phyloP scores from a whole-genome alignment of 495 filamentous ascomycete species.

The Aspergillus conjunctus region DNA sequence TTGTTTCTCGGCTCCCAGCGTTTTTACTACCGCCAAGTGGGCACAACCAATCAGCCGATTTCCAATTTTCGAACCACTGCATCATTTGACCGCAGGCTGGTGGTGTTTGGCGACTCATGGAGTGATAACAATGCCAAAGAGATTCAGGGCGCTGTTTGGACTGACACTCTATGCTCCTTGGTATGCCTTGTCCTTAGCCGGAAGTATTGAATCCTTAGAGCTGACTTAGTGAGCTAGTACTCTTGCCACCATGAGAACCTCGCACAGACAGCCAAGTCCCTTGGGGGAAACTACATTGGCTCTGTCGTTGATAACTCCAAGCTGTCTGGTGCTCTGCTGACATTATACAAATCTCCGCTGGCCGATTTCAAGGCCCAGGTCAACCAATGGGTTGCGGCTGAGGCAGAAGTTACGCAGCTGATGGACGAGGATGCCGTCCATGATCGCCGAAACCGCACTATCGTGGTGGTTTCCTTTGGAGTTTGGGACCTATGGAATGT shows the following conservation, averaged over 20 bases:
- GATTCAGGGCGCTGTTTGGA: constrained; percentile 44
- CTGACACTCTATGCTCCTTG: constrained; percentile 48
- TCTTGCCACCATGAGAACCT: constrained; percentile 51
- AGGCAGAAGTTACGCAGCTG: constrained; percentile 26
- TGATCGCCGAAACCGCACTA: constrained; percentile 35
- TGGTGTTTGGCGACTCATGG: constrained; percentile 55
- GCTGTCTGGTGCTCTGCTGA: constrained; percentile 28
- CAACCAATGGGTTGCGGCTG: constrained; percentile 42
- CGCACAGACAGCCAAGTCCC: constrained; percentile 39
- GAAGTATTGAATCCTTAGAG: constrained; percentile 1
- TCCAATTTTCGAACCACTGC: constrained; percentile 27
- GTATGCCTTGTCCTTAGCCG: constrained; percentile 28
- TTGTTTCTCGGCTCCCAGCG: constrained; percentile 36
- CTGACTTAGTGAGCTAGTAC: constrained; percentile 31
- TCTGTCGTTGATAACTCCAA: constrained; percentile 47
- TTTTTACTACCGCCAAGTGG: constrained; percentile 30
- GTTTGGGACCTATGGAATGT: constrained; percentile 56
- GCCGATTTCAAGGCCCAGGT: constrained; percentile 49
- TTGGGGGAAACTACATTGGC: constrained; percentile 36
- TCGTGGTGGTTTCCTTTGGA: constrained; percentile 50
- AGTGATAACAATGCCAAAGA: constrained; percentile 47
- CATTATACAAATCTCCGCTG: constrained; percentile 33
- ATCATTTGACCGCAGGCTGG: constrained; percentile 40
- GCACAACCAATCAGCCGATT: constrained; percentile 20
- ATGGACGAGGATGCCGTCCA: constrained; percentile 29